Evolutionary conservation across 768 basidiomycete species (phyloP), one percentile per base, ranked within the genome.

Genomic region (Suillus clintonianus): DNA sequence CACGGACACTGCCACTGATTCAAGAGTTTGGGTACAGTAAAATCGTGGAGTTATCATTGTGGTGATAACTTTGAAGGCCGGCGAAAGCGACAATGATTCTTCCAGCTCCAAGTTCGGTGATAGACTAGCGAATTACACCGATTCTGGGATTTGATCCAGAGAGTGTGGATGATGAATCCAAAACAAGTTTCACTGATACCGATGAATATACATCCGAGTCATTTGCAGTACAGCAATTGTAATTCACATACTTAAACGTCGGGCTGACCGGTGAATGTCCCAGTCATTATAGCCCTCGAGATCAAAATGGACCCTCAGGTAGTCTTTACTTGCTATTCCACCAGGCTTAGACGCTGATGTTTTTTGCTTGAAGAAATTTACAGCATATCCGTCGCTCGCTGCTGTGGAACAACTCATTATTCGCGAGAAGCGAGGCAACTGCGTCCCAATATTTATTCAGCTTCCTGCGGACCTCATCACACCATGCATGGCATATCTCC

Each of bases 381-480:
- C 85, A 24, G 87, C 89, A 19, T 81, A 80, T 64, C 94, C 94
- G 9, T 81, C 94, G 22, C 82, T 95, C 39, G 83, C 86, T n/a
- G 81, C 82, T 30, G 85, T 95, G 58, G 90, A 94, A 76, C 84
- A 85, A 67, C 84, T 95, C 64, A 88, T 96, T 62, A 80, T 91
- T 59, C 83, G 86, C 50, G 90, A 94, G 75, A 92, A 94, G 76
- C 83, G 80, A 62, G 95, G 95, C 73, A 99, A 99, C 73, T 93
- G 94, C 71, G 86, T 98, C 41, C 97, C 97, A 24, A 85, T 99
- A 68, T 99, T 87, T 77, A 86, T 97, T 60, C 89, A 96, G 71
- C 84, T 99, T 4, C 95, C 97, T 27, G 96, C 95, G 53, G 97
- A 99, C 74, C 87, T 99, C 65, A 85, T 99, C 65, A 99, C 97